A percentile compares a stretch with the other conserved stretches of the same genome.
These are phyloP conservation scores for Penicillium flavigenum DNA, from an alignment of 495 filamentous ascomycete species.

Conservation along the genomic window DNA sequence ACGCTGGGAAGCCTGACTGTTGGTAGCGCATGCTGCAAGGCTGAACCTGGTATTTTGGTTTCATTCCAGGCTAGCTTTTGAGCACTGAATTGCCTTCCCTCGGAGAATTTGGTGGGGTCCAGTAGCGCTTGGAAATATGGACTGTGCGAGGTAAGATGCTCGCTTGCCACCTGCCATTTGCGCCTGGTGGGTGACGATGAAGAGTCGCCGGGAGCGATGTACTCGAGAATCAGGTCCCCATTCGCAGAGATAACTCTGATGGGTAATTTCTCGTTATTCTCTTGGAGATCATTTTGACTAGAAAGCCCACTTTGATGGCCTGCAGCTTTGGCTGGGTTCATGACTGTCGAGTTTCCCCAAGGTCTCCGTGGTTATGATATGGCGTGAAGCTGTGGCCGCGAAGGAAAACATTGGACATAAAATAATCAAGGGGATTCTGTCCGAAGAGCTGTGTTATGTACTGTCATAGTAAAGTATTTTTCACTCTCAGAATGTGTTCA, in stretches of 20 bases:
- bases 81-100: conserved; percentile 40
- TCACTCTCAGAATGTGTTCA: not conserved
- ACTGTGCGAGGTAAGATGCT: conserved; percentile 33
- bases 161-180: conserved; percentile 40
- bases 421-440: not conserved
- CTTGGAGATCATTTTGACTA: not conserved
- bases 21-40: conserved; percentile 22
- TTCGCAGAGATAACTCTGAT: conserved; percentile 25
- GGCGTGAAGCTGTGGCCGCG: not conserved
- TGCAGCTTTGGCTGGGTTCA: conserved; percentile 8
- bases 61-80: conserved; percentile 24
- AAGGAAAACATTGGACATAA: not conserved
- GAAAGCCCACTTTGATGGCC: not conserved
- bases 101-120: conserved; percentile 49
- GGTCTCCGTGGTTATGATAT: not conserved
- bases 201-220: conserved; percentile 16
- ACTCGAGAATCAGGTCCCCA: conserved; percentile 43
- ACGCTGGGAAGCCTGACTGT: conserved; percentile 30
- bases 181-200: conserved; percentile 12
- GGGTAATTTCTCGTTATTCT: not conserved
- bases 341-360: not conserved
- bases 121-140: conserved; percentile 49
- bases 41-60: not conserved
- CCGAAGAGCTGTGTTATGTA: not conserved
- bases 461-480: conserved; percentile 1